These are phyloP conservation scores for Penicillium crustosum DNA, from an alignment of 2,329 filamentous ascomycete species.

Conservation along the genomic window DNA sequence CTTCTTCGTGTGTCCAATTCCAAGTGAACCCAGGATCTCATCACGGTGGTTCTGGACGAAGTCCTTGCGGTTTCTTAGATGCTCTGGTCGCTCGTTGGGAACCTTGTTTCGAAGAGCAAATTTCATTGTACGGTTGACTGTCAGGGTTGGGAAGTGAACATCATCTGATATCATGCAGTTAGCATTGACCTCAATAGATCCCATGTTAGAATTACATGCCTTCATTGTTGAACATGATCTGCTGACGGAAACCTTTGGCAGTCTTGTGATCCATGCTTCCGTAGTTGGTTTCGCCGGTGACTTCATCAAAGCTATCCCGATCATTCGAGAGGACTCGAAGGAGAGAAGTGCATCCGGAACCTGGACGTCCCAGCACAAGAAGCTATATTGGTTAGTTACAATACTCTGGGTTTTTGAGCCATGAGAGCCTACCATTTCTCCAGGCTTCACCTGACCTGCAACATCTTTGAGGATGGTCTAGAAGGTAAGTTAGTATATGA, in stretches of 20 bases:
- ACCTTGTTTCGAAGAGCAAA: slow-evolving; percentile 63
- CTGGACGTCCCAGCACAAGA: slow-evolving; percentile 66
- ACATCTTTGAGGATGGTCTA: slow-evolving; percentile 44
- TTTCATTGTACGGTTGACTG: slow-evolving; percentile 69
- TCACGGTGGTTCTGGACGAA: slow-evolving; percentile 34
- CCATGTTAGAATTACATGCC: slow-evolving; percentile 6
- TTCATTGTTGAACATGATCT: slow-evolving; percentile 71
- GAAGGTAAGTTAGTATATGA: neutral
- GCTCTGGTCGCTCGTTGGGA: slow-evolving; percentile 29
- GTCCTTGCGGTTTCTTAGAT: slow-evolving; percentile 25
- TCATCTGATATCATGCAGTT: slow-evolving; percentile 49
- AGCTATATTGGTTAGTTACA: slow-evolving; percentile 42
- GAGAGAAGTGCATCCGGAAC: slow-evolving; percentile 68
- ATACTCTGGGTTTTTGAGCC: neutral
- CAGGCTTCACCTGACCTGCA: slow-evolving; percentile 43
- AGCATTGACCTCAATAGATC: neutral
- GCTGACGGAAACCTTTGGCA: slow-evolving; percentile 44
- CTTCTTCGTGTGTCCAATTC: slow-evolving; percentile 54
- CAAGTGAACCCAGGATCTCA: slow-evolving; percentile 35
- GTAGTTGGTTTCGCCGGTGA: slow-evolving; percentile 55
- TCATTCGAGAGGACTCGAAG: slow-evolving; percentile 68
- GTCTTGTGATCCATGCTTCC: slow-evolving; percentile 53
- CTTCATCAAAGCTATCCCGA: slow-evolving; percentile 57
- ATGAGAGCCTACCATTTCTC: slow-evolving; percentile 43
- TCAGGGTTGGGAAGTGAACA: slow-evolving; percentile 71